These are phyloP conservation scores for Letharia lupina DNA, from an alignment of 495 filamentous ascomycete species.

Conservation along the genomic window DNA sequence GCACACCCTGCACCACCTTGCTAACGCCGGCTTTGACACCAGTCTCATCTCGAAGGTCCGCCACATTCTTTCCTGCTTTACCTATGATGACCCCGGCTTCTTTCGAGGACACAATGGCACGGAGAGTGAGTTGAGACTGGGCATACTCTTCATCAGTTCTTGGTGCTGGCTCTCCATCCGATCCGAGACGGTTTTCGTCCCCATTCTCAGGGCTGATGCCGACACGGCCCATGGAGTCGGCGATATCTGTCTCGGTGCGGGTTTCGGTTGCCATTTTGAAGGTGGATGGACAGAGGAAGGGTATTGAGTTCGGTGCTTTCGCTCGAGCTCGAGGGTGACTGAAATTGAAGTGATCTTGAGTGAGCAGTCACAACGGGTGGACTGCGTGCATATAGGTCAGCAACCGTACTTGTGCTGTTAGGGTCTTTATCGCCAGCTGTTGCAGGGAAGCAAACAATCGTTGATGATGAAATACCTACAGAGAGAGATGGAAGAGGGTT, in stretches of 20 bases:
- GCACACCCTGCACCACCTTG: conserved; percentile 95
- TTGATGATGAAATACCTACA: neutral
- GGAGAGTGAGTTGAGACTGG: conserved; percentile 78
- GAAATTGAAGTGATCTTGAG: neutral
- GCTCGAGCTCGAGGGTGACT: neutral
- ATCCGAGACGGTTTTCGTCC: conserved; percentile 50
- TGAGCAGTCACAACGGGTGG: neutral
- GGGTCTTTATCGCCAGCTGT: conserved; percentile 1
- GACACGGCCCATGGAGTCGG: conserved; percentile 41
- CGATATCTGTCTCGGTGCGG: conserved; percentile 37
- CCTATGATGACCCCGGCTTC: conserved; percentile 98
- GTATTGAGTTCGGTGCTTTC: neutral
- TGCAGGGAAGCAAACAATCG: neutral
- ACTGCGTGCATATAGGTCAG: neutral
- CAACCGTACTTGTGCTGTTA: neutral
- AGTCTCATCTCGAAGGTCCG: conserved; percentile 92
- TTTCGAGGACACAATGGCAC: conserved; percentile 96
- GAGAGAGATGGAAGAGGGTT: neutral
- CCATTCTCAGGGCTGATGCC: conserved; percentile 33
- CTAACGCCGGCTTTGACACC: conserved; percentile 96
- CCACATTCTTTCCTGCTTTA: conserved; percentile 96
- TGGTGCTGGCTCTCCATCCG: conserved; percentile 60
- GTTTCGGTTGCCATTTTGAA: conserved; percentile 41
- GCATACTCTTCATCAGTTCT: conserved; percentile 96
- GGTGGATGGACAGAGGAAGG: conserved; percentile 9